Base-by-base conservation (phyloP, 2,329 filamentous ascomycete genomes). In the Penicillium sp. region DNA sequence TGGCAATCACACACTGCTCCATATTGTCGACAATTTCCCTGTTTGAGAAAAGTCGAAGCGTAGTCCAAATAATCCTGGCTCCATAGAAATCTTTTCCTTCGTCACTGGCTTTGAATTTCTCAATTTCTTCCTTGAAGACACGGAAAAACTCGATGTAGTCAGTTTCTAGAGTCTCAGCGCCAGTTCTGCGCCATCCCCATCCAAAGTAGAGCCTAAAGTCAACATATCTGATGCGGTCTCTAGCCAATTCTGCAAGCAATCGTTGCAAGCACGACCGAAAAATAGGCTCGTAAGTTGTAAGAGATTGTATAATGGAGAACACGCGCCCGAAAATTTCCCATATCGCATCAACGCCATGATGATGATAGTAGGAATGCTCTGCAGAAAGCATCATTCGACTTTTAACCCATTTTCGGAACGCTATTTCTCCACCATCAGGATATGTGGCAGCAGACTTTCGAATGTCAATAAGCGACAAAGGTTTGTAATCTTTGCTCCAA, bases 251-350 rank as follows among this genome's bases (percentile, higher is more conserved):
- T 49, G 77, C 77, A 71, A 96, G 83, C 64, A 97, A 79, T 21
- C 83, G 81, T 26, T 82, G 84, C 59, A 97, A 75, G 66, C 91
- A 95, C 18, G 79, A 78, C 23, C 91, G 84, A 74, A 90, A 93
- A 61, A 97, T 90, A 14, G 92, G 92, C 73, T 97, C 93, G 73
- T 97, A 96, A 73, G 88, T 89, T 49, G 96, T 80, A 52, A 96
- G 82, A 16, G 85, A 87, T 42, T 83, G 83, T 46, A 93, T 80
- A 3, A 93, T 83, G 2, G 81, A 74, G 72, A 97, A 96, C 60
- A 87, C 88, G 46, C 82, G 83, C 50, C 75, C 77, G 73, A 97
- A 96, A 67, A 94, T 92, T 23, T 79, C 76, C 91, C 92, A 97
- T 55, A 96, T 87, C 52, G 87, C 87, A 69, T 94, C 87, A 16